Conservation (phyloP, 73 alveolate genomes). For the Tetrahymena thermophila region DNA sequence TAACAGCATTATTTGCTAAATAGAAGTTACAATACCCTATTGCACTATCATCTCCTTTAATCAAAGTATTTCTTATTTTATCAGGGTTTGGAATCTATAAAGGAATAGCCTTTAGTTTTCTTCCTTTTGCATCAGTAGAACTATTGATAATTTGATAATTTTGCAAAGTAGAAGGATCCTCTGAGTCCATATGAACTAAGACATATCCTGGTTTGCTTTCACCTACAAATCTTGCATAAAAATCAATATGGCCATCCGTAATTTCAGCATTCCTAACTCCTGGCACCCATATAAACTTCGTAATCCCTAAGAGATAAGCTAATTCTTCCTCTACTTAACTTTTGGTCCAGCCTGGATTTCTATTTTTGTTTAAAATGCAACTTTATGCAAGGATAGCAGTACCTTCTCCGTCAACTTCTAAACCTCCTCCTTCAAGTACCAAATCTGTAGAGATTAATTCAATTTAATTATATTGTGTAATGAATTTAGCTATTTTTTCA, state of each 20-base stretch:
- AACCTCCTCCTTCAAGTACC: conserved; percentile 33
- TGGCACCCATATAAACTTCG: conserved; percentile 37
- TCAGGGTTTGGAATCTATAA: conserved; percentile 3
- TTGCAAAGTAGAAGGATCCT: not conserved
- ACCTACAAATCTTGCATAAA: conserved; percentile 32
- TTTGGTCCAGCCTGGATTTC: conserved; percentile 43
- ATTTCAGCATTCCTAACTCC: conserved; percentile 37
- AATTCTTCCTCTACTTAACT: conserved; percentile 14
- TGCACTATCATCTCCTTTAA: conserved; percentile 4
- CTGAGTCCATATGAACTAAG: conserved; percentile 21
- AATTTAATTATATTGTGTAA: not conserved
- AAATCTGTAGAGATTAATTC: not conserved
- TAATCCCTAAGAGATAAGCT: conserved; percentile 4
- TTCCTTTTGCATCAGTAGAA: conserved; percentile 43
- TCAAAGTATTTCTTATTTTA: not conserved
- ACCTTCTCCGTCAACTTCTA: conserved; percentile 49
- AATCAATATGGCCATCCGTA: conserved; percentile 45
- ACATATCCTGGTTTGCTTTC: conserved; percentile 23
- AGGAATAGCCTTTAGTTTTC: conserved; percentile 19
- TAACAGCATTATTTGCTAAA: conserved; percentile 16
- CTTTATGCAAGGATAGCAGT: conserved; percentile 36
- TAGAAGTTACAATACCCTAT: conserved; percentile 23
- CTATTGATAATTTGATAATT: not conserved
- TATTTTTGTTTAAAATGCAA: conserved; percentile 23
- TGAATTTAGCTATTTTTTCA: conserved; percentile 13